Evolutionary conservation across 768 basidiomycete species (phyloP).

Genomic region (Phanerochaete sordida): DNA sequence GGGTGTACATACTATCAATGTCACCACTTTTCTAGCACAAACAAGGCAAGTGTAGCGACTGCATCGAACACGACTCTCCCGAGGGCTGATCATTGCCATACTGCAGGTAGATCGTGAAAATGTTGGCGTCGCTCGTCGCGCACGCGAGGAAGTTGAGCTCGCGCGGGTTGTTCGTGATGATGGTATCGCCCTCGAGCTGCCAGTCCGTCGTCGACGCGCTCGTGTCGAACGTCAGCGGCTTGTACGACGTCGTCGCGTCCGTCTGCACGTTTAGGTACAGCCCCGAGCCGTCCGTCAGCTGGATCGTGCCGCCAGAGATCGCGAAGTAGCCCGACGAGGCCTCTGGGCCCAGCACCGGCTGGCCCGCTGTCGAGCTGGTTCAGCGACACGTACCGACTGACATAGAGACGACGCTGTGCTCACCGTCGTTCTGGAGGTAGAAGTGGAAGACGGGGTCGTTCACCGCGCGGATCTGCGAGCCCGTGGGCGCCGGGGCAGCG

Average conservation of each 20-base stretch:
- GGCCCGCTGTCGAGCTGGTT: slow-evolving; percentile 35
- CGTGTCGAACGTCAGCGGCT: slow-evolving; percentile 41
- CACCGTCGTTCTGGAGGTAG: slow-evolving; percentile 50
- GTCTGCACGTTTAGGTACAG: slow-evolving; percentile 48
- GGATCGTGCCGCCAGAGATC: slow-evolving; percentile 40
- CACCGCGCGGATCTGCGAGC: slow-evolving; percentile 50
- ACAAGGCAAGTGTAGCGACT: slow-evolving; percentile 29
- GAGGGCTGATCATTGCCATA: slow-evolving; percentile 45
- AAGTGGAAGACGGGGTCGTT: slow-evolving; percentile 53
- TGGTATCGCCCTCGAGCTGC: slow-evolving; percentile 58
- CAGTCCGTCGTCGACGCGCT: slow-evolving; percentile 50
- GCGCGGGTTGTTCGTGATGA: slow-evolving; percentile 48
- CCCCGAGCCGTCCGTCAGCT: slow-evolving; percentile 39
- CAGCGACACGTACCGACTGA: no score
- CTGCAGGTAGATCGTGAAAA: slow-evolving; percentile 49
- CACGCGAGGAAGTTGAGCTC: slow-evolving; percentile 57
- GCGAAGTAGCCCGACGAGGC: slow-evolving; percentile 47
- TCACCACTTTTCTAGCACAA: slow-evolving; percentile 19
- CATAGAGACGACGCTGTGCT: no score
- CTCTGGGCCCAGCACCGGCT: slow-evolving; percentile 50
- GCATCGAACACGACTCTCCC: slow-evolving; percentile 24
- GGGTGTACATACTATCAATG: no score
- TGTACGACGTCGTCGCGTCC: slow-evolving; percentile 43
- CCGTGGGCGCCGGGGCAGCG: slow-evolving; percentile 25
- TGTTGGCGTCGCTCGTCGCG: slow-evolving; percentile 34